Conservation (phyloP, 2,329 filamentous ascomycete genomes). For the Colletotrichum tropicale region DNA sequence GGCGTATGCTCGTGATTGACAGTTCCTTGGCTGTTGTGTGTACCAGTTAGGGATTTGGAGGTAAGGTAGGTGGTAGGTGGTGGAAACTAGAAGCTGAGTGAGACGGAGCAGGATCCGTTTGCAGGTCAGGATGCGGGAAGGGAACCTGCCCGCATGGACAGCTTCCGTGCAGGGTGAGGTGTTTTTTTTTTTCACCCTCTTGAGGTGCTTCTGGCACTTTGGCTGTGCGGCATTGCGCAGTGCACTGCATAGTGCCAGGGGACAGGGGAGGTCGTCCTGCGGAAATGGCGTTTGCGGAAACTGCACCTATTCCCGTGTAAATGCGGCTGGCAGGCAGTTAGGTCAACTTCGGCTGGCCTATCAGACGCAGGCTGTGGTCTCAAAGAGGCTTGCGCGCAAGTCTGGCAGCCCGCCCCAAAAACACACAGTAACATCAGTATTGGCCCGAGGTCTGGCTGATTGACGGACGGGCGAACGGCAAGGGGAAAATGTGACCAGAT, state of each 20-base stretch:
- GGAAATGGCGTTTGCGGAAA: neutral
- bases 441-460: neutral
- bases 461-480: neutral
- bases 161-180: neutral
- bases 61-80: neutral
- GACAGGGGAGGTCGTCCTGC: neutral
- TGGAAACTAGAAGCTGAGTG: neutral
- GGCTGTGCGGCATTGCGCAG: neutral
- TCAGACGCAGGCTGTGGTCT: neutral
- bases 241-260: neutral
- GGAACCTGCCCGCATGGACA: neutral
- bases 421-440: neutral
- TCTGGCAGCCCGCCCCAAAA: neutral
- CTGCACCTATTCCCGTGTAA: neutral
- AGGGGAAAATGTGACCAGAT: neutral
- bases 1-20: neutral
- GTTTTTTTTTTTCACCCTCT: too few relatives aligned
- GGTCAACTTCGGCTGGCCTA: neutral
- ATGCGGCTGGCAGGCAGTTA: neutral
- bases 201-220: neutral
- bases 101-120: neutral
- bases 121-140: neutral
- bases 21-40: neutral
- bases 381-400: neutral
- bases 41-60: neutral